These are phyloP conservation scores for Penicillium sp. DNA, from an alignment of 2,329 filamentous ascomycete genomes.

Conservation along the genomic window DNA sequence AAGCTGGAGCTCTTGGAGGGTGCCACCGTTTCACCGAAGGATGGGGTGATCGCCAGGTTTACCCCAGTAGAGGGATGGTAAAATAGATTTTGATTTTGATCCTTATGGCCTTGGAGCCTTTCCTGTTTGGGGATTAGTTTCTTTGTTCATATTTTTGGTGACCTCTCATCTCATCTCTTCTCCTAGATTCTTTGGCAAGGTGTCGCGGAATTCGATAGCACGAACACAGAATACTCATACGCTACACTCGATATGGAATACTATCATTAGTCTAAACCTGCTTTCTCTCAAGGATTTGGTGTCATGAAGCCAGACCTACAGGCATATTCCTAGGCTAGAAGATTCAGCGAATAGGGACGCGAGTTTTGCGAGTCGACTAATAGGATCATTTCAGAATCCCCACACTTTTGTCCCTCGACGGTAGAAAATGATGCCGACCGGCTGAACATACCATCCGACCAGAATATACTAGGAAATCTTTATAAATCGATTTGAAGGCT, in stretches of 20 bases:
- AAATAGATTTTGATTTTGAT: no score
- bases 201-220: no score
- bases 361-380: neutral
- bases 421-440: slow-evolving; percentile 1
- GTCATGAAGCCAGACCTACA: neutral
- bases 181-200: neutral
- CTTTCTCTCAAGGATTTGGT: no score
- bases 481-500: neutral
- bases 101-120: no score
- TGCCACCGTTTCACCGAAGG: slow-evolving; percentile 73
- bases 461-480: neutral
- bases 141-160: neutral
- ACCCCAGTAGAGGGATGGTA: slow-evolving; percentile 47
- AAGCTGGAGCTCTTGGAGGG: slow-evolving; percentile 70
- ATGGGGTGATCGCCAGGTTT: slow-evolving; percentile 71
- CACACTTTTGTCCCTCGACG: neutral
- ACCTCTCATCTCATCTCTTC: neutral
- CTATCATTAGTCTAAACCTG: no score
- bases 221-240: no score
- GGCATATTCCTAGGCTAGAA: neutral
- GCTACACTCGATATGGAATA: no score
- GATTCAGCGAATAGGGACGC: neutral
- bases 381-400: neutral
- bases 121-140: no score
- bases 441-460: neutral